A percentile compares a stretch with the other conserved stretches of the same genome.
phyloP scores from a whole-genome alignment of 73 alveolate genomes.

The Tetrahymena thermophila region DNA sequence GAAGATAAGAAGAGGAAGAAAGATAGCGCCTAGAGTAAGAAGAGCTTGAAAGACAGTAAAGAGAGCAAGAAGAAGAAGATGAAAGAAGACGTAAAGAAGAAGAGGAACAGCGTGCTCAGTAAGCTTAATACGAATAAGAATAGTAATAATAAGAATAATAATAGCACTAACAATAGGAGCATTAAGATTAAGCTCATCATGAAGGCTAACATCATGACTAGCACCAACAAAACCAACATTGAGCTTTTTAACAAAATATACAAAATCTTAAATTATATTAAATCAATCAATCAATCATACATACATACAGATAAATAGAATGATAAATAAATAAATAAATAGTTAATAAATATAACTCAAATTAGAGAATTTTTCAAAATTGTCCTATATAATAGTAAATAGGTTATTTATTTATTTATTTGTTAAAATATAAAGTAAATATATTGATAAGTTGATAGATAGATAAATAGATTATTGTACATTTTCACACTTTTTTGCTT shows the following conservation, averaged over 20 bases:
- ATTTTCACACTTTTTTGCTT: too few relatives aligned
- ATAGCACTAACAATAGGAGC: background rate
- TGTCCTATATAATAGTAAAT: too few relatives aligned
- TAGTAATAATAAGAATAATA: background rate
- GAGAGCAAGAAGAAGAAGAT: background rate
- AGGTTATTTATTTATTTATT: too few relatives aligned
- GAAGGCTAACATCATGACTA: background rate
- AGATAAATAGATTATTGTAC: too few relatives aligned
- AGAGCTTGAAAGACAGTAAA: background rate
- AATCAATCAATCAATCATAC: too few relatives aligned
- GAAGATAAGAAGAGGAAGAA: background rate
- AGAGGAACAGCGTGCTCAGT: background rate
- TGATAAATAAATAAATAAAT: too few relatives aligned
- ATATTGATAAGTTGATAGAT: too few relatives aligned
- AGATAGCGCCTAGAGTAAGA: background rate
- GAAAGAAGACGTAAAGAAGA: background rate
- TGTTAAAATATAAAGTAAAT: too few relatives aligned
- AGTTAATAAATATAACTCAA: too few relatives aligned
- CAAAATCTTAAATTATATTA: too few relatives aligned
- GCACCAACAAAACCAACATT: background rate
- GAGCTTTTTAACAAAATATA: background rate
- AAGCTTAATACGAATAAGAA: background rate
- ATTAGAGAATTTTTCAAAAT: background rate
- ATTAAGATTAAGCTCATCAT: background rate
- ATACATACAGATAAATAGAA: too few relatives aligned